Evolutionary conservation across 805 yeast species (phyloP), one percentile per base, ranked within the genome.

Genomic region (Pichia phayaonensis): DNA sequence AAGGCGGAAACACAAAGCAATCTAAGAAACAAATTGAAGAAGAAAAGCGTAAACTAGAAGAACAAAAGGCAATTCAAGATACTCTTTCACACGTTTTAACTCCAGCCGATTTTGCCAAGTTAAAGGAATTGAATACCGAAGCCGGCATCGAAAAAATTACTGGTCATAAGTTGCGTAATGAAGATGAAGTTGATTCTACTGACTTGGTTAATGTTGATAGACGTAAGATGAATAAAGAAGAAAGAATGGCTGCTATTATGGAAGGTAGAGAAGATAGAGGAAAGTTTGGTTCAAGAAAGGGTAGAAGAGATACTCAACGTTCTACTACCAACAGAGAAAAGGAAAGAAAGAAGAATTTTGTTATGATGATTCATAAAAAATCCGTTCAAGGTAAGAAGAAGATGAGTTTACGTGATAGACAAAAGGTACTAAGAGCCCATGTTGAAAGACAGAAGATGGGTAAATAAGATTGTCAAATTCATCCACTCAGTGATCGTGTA

Each of bases 331-430:
- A 94, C 68, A 82, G 81, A 70, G 97, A 95, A 71, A 94, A 94
- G 80, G 95, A 90, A 23, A 80, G 98, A 69, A 89, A 89, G 89
- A 94, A 94, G 96, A 94, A 94, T 71, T 94, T 90, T 65, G 92
- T 94, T 65, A 94, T 94, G 99, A 87, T 87, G 92, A 87, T 94
- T 59, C 99, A 94, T 70, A 94, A 92, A 73, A 81, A 81, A 61
- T 83, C 87, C 46, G 98, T 94, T 40, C 95, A 87, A 69, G 98
- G 98, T 56, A 94, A 94, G 69, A 90, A 85, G 56, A 86, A 84
- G 71, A 75, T 85, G 77, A 87, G 97, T 51, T 74, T 94, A 60
- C 77, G 96, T 61, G 98, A 94, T 67, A 83, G 89, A 68, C 97
- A 90, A 68, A 86, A 82, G 67, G 81, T 86, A 20, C 71, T 94